Base-by-base conservation (phyloP, 768 basidiomycete species). In the Macrocybe gigantea region DNA sequence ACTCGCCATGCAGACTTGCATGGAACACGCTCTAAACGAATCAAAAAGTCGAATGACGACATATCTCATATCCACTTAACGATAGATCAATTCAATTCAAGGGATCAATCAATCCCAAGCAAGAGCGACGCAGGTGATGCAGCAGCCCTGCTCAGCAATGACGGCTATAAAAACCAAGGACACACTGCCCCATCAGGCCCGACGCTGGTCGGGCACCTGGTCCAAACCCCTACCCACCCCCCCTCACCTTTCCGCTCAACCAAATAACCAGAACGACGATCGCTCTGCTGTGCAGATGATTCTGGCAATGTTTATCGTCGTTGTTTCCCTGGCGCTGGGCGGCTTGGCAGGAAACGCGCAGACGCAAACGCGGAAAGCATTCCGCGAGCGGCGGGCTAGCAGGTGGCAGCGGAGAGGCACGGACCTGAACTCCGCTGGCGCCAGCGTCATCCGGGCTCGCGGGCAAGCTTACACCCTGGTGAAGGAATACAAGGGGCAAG, bases 401-500 rank as follows among this genome's bases (percentile, higher is more conserved):
- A 47, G 50, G 48, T 38, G 40, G 48, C 48, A 38, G 36, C 44
- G 33, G 40, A 12, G 44, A 14, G 31, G 31, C 22, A 22, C 4
- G 22, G 22, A 48, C 38, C 47, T 48, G 22, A 22, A 22, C 13
- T 33, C 29, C 15, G 35, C 32, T n/a, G 42, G 31, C 12, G 42
- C 32, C 7, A 33, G 10, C 41, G 38, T 35, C 33, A 36, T 38
- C 45, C 49, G 49, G 45, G 49, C 49, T 5, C 29, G n/a, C 15
- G 43, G 47, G 11, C 50, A 52, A 41, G 53, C 53, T 6, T 72
- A 58, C 51, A 61, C 59, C 32, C 43, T 71, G 45, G 50, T 60
- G 38, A 68, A 70, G 49, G 55, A 63, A 31, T 73, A 72, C 55
- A 53, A 58, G 10, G 83, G 81, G 7, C 55, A 80, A 7, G 72